phyloP scores from a whole-genome alignment of 306 rosid genomes.

The Fragaria vesca region DNA sequence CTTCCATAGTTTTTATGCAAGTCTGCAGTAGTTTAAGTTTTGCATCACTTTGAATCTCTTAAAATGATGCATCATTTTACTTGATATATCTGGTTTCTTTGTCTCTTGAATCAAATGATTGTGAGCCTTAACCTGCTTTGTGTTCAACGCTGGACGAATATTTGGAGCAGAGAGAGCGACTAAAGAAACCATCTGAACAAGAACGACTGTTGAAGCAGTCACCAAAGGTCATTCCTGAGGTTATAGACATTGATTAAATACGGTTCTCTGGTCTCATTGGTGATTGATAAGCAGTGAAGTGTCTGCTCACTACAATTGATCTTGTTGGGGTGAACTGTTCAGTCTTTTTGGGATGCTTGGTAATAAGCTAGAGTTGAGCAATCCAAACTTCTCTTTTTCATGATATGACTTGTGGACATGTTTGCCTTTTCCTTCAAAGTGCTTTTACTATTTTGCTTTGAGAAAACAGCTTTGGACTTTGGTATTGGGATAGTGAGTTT shows the following conservation, averaged over 20 bases:
- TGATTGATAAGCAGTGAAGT: neutral
- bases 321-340: neutral
- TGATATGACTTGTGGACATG: neutral
- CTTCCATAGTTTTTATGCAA: constrained; percentile 16
- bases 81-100: neutral
- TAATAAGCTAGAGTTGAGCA: neutral
- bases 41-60: neutral
- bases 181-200: constrained; percentile 35
- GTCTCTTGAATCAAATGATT: neutral
- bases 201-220: constrained; percentile 21
- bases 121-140: constrained; percentile 21
- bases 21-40: neutral
- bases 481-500: neutral
- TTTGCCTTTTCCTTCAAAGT: neutral
- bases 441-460: neutral
- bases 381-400: neutral
- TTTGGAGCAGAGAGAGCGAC: constrained; percentile 28
- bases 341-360: neutral
- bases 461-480: neutral
- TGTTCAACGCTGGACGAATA: constrained; percentile 27
- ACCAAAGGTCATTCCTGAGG: constrained; percentile 31
- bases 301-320: neutral
- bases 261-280: neutral
- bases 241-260: constrained; percentile 1
- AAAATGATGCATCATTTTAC: neutral